Conservation (phyloP, 345 rosid species). For the Murraya paniculata region DNA sequence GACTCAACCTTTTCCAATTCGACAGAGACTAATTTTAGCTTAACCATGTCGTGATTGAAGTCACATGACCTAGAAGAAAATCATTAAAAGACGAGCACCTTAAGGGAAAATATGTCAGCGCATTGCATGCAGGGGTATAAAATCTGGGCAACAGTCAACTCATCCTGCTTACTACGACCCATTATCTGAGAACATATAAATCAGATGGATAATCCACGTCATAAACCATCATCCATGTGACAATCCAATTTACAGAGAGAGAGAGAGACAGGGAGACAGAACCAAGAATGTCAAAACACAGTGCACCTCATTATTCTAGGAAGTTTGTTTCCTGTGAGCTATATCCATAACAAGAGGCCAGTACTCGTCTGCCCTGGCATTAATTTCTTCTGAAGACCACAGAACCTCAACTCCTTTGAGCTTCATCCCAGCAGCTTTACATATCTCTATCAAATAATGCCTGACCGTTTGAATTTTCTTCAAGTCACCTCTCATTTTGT, state of each 20-base stretch:
- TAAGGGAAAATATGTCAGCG: conserved; percentile 82
- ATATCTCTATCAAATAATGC: conserved; percentile 67
- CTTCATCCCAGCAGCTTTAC: conserved; percentile 86
- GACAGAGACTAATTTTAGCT: not conserved
- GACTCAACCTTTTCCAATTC: not conserved
- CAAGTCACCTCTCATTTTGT: conserved; percentile 88
- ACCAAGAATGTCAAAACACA: not conserved
- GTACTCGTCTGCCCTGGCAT: conserved; percentile 58
- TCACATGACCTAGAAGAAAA: not conserved
- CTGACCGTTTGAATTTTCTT: conserved; percentile 74
- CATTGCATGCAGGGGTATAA: conserved; percentile 88
- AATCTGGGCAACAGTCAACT: conserved; percentile 75
- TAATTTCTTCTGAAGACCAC: conserved; percentile 92
- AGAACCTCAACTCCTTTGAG: conserved; percentile 54
- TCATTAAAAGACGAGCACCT: conserved; percentile 39
- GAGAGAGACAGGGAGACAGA: not conserved
- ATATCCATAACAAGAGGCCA: conserved; percentile 98
- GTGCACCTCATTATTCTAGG: conserved; percentile 63
- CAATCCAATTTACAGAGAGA: not conserved
- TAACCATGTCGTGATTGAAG: not conserved
- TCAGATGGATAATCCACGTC: conserved; percentile 7
- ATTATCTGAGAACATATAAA: conserved; percentile 77
- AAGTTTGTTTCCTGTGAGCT: conserved; percentile 81
- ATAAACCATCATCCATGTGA: not conserved
- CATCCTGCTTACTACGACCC: conserved; percentile 88